phyloP scores from a whole-genome alignment of 2,329 filamentous ascomycete species.

The Colletotrichum falcatum region DNA sequence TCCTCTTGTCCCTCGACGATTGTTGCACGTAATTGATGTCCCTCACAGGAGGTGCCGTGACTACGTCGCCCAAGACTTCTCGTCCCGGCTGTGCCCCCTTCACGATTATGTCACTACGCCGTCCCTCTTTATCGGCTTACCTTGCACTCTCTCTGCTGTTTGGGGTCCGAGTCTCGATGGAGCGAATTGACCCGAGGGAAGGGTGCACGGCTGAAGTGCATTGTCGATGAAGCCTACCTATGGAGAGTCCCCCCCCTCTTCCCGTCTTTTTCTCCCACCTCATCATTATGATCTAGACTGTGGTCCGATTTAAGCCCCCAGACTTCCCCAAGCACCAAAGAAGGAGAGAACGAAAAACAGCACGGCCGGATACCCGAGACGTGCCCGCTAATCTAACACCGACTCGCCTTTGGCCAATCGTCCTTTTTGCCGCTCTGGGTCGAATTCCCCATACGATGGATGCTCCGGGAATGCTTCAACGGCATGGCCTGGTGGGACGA shows the following conservation, averaged over 20 bases:
- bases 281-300: constrained; percentile 29
- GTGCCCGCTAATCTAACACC: too few species aligned
- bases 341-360: not conserved
- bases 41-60: not conserved
- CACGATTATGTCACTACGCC: not conserved
- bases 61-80: constrained; percentile 24
- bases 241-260: not conserved
- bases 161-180: not conserved
- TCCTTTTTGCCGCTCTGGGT: too few species aligned
- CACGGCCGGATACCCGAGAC: constrained; percentile 15
- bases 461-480: not conserved
- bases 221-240: not conserved
- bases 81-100: not conserved
- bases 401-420: too few species aligned
- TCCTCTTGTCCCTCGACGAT: not conserved
- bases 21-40: too few species aligned
- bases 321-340: not conserved
- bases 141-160: not conserved
- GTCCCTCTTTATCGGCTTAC: not conserved
- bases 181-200: not conserved
- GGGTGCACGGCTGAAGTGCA: not conserved
- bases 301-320: too few species aligned
- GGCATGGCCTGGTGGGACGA: too few species aligned
- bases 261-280: not conserved
- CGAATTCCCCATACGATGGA: too few species aligned